Percentiles rank a stretch among this genome's conserved stretches.
Conservation (phyloP, 768 basidiomycete species). For the Pleurotus cornucopiae region DNA sequence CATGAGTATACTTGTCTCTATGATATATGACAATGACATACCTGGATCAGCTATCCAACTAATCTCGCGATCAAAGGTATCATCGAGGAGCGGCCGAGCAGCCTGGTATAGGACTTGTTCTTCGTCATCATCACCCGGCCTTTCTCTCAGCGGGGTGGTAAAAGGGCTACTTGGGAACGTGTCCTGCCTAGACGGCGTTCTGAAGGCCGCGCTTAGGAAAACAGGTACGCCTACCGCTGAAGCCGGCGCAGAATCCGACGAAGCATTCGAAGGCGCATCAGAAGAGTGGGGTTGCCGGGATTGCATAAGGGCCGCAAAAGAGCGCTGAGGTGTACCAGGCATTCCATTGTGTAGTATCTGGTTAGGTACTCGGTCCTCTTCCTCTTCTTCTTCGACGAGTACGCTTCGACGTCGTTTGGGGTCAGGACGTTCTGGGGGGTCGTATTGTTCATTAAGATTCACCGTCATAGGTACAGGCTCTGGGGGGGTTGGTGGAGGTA, state of each 20-base stretch:
- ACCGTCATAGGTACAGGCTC: conserved; percentile 19
- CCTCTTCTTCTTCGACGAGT: conserved; percentile 69
- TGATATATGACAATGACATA: conserved; percentile 26
- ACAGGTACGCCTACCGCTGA: conserved; percentile 45
- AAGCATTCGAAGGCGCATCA: conserved; percentile 46
- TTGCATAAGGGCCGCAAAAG: conserved; percentile 22
- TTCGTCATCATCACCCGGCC: conserved; percentile 59
- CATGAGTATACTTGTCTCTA: conserved; percentile 9
- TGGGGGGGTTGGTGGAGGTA: conserved; percentile 26
- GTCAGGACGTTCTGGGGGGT: conserved; percentile 30
- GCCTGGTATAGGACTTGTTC: conserved; percentile 65
- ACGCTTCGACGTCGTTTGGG: conserved; percentile 56
- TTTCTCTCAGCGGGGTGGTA: conserved; percentile 65
- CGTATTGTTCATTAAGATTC: conserved; percentile 19
- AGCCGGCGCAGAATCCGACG: conserved; percentile 38
- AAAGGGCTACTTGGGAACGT: conserved; percentile 68
- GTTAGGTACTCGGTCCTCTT: conserved; percentile 39
- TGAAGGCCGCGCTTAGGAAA: conserved; percentile 33
- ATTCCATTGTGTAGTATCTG: conserved; percentile 36
- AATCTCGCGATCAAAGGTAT: conserved; percentile 52
- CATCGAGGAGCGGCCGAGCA: conserved; percentile 49
- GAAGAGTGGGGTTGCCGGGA: conserved; percentile 44
- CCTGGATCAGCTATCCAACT: conserved; percentile 80
- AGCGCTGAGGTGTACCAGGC: conserved; percentile 40
- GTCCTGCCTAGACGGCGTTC: conserved; percentile 53